Percentiles rank a stretch among this genome's conserved stretches.
Conservation (phyloP, 2,329 filamentous ascomycete species). For the Sarocladium oryzae region DNA sequence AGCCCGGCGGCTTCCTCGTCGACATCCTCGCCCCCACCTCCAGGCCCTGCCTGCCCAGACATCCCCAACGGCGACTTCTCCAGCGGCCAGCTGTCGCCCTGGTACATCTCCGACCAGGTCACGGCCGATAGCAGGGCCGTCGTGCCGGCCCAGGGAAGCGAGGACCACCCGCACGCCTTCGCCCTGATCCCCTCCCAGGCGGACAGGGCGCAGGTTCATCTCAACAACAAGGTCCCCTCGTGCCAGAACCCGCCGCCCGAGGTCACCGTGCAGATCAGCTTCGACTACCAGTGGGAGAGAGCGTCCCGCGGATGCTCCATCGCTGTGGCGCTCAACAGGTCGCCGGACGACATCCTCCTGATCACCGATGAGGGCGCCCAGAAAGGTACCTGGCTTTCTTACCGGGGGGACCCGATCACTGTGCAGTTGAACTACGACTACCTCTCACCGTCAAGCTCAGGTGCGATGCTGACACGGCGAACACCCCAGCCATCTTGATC, state of each 20-base stretch:
- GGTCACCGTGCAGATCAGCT: slow-evolving; percentile 10
- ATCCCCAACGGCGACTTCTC: slow-evolving; percentile 10
- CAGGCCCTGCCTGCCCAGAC: slow-evolving; percentile 9
- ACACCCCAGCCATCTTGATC: slow-evolving; percentile 3
- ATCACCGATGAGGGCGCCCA: slow-evolving; percentile 9
- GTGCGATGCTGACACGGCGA: slow-evolving; percentile 8
- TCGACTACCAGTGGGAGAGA: slow-evolving; percentile 12
- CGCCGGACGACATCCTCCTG: slow-evolving; percentile 2
- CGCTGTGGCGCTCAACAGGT: slow-evolving; percentile 9
- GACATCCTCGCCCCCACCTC: too few species aligned
- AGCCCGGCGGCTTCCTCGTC: too few species aligned
- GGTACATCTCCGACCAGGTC: slow-evolving; percentile 13
- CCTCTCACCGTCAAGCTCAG: slow-evolving; percentile 11
- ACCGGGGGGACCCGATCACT: slow-evolving; percentile 3
- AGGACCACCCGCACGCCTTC: slow-evolving; percentile 9
- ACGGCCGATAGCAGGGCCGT: slow-evolving; percentile 11
- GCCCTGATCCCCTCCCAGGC: slow-evolving; percentile 13
- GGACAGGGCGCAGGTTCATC: slow-evolving; percentile 11
- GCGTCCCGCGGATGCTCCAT: slow-evolving; percentile 11
- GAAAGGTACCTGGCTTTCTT: slow-evolving; percentile 11
- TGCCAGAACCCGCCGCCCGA: slow-evolving; percentile 12
- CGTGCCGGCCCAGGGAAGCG: neutral
- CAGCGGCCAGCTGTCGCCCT: slow-evolving; percentile 1
- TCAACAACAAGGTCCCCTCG: slow-evolving; percentile 11
- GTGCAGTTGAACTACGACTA: slow-evolving; percentile 12